Conservation (phyloP, 768 basidiomycete species). For the Termitomyces heimii region DNA sequence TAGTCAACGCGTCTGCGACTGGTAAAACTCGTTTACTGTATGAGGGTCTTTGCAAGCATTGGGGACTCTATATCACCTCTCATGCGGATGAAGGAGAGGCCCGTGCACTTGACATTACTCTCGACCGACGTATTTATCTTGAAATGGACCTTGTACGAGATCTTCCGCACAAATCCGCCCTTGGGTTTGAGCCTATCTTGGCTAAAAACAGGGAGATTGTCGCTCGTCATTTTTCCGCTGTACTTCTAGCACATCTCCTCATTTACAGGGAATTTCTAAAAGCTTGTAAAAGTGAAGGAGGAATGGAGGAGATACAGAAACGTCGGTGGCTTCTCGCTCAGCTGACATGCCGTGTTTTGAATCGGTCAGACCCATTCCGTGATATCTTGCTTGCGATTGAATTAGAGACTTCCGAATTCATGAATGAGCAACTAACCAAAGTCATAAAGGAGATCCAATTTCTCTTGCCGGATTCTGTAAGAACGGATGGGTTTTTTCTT, state of each 20-base stretch:
- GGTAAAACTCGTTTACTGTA: not conserved
- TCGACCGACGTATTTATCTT: not conserved
- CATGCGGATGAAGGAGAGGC: not conserved
- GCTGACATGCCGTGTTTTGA: not conserved
- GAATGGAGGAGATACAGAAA: not conserved
- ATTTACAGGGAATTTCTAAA: not conserved
- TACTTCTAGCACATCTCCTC: not conserved
- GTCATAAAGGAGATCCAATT: too few species aligned
- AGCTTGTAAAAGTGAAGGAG: not conserved
- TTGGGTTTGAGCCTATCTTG: not conserved
- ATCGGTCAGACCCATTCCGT: too few species aligned
- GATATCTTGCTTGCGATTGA: not conserved
- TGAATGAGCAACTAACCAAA: too few species aligned
- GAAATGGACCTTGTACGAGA: not conserved
- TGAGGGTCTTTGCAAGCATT: not conserved
- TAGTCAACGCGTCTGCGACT: conserved; percentile 3
- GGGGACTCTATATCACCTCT: not conserved
- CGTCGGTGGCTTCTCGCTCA: not conserved
- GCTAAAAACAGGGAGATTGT: not conserved
- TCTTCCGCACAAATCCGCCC: not conserved
- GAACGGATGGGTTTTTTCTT: too few species aligned
- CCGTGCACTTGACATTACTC: not conserved
- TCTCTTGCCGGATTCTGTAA: too few species aligned
- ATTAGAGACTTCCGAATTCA: too few species aligned
- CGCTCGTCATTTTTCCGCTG: not conserved